Conservation (phyloP, 139 green algal genomes). For the Coccomyxa sp. region DNA sequence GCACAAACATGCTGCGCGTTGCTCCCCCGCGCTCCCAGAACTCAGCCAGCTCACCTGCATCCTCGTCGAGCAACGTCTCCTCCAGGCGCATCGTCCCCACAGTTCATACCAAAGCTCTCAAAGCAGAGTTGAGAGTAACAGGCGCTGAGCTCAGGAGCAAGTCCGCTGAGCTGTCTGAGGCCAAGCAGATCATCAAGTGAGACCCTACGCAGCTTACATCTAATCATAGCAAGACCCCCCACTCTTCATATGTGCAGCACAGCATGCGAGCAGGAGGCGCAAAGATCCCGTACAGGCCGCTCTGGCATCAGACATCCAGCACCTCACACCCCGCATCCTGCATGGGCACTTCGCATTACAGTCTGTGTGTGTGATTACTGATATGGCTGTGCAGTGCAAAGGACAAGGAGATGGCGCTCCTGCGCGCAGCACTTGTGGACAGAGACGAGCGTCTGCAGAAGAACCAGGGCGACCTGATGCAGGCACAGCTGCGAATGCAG, state of each 20-base stretch:
- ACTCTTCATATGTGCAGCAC: background rate
- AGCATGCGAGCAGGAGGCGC: background rate
- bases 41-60: background rate
- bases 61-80: background rate
- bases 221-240: background rate
- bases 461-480: background rate
- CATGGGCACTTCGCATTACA: too few species aligned
- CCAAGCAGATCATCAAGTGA: background rate
- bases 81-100: background rate
- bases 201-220: background rate
- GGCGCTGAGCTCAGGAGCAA: background rate
- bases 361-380: background rate
- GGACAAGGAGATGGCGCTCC: background rate
- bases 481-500: background rate
- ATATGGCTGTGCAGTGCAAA: background rate
- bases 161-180: background rate
- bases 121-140: background rate
- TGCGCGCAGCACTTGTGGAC: conserved; percentile 11
- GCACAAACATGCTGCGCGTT: background rate
- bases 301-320: too few species aligned
- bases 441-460: conserved; percentile 6
- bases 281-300: too few species aligned
- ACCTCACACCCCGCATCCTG: too few species aligned
- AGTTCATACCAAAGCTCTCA: background rate
- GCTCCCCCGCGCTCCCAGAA: background rate